phyloP scores from a whole-genome alignment of 768 basidiomycete genomes.

The Mycena capillaripes region DNA sequence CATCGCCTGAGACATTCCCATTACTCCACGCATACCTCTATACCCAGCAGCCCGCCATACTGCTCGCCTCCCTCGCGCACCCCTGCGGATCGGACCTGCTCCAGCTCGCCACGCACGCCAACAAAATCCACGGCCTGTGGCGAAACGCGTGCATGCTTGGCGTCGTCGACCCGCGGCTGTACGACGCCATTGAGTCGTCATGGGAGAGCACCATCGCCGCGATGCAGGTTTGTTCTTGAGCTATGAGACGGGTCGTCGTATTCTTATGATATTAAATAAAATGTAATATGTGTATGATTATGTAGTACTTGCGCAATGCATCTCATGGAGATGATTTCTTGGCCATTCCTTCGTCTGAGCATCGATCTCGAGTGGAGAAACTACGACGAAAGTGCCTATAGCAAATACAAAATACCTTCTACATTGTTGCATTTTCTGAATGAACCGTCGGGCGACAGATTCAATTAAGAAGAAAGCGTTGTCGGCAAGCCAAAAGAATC shows the following conservation, averaged over 20 bases:
- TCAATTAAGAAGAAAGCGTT: no score
- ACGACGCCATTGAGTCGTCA: conserved; percentile 62
- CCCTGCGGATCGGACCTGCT: conserved; percentile 37
- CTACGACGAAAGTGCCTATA: no score
- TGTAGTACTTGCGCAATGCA: not conserved
- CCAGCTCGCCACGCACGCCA: conserved; percentile 24
- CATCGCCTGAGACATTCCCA: conserved; percentile 65
- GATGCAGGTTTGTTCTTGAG: conserved; percentile 43
- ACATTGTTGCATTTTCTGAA: no score
- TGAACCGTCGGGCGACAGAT: no score
- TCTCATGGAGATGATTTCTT: not conserved
- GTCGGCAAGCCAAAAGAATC: no score
- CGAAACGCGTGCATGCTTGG: conserved; percentile 64
- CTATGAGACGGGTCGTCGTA: not conserved
- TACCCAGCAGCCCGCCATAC: conserved; percentile 58
- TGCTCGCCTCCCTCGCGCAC: conserved; percentile 57
- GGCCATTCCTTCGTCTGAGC: not conserved
- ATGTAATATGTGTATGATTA: conserved; percentile 3
- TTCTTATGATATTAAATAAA: conserved; percentile 13
- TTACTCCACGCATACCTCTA: conserved; percentile 65
- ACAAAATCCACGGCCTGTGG: conserved; percentile 59
- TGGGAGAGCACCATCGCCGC: conserved; percentile 64
- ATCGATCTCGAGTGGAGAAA: no score
- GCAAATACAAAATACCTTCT: no score
- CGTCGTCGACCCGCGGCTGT: conserved; percentile 61